Evolutionary conservation across 2,329 filamentous ascomycete species (phyloP), one percentile per base, ranked within the genome.

Genomic region (Leptographium galeiforme): DNA sequence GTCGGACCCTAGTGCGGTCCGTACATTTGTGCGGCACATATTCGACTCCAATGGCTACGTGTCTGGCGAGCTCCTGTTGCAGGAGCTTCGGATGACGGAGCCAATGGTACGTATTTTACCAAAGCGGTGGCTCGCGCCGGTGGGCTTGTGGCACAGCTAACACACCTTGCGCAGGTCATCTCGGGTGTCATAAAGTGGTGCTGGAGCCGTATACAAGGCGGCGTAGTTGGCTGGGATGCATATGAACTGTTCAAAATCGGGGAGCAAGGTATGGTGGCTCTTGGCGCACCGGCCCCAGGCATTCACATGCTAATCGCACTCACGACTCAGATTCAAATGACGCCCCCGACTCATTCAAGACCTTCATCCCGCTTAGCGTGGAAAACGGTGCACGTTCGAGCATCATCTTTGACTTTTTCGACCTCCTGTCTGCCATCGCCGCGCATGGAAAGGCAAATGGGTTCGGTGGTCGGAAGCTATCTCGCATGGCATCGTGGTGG

Each of bases 121-220:
- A 32, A 8, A n/a, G 3, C 14, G 30, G 19, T 10, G 25, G 44
- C 30, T 39, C 25, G 30, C 36, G 19, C 44, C 12, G 19, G 19
- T n/a, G 2, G 10, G 2, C 13, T 18, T 36, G 34, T 48, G 2
- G 32, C 25, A 40, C 33, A 8, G 18, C 50, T 52, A 32, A 52
- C 38, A 32, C 7, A 13, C 36, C 49, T 19, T 47, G 25, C 41
- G 34, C 58, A 95, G 89, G 89, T 95, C 54, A 79, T 98, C 52
- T 90, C 89, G 59, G 93, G 90, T 62, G 89, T 96, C 44, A 76
- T 93, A 59, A 98, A 97, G 73, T 98, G 93, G 93, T 97, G 91
- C 68, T 98, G 93, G 93, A 90, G 88, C 66, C 82, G 93, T 70
- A 74, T 98, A 50, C 81, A 85, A 44, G 89, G 89, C 55, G 93